A percentile compares a stretch with the other conserved stretches of the same genome.
These are phyloP conservation scores for Komagataella ulmi DNA, from an alignment of 805 yeast genomes.

Conservation along the genomic window DNA sequence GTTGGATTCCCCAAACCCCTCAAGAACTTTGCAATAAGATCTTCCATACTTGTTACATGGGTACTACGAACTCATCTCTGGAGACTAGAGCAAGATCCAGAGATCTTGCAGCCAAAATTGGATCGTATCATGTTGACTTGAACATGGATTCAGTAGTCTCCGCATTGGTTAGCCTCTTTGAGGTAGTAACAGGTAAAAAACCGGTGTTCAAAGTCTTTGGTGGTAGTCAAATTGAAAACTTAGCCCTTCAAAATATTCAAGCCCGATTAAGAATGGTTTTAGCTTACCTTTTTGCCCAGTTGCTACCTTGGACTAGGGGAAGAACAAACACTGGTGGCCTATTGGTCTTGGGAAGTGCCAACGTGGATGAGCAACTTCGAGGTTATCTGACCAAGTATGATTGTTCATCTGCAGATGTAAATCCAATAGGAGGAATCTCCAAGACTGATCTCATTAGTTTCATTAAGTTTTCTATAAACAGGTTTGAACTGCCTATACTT, in stretches of 20 bases:
- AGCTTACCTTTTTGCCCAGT: conserved; percentile 85
- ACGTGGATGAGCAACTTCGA: conserved; percentile 91
- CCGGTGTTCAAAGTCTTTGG: conserved; percentile 91
- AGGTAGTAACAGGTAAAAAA: conserved; percentile 77
- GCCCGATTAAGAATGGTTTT: conserved; percentile 93
- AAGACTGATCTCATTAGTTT: conserved; percentile 84
- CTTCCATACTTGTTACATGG: conserved; percentile 92
- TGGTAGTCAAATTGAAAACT: conserved; percentile 80
- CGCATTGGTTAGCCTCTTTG: conserved; percentile 65
- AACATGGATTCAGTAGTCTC: conserved; percentile 81
- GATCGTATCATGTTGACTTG: conserved; percentile 82
- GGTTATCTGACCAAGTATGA: conserved; percentile 96
- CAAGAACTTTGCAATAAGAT: conserved; percentile 62
- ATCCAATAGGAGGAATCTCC: conserved; percentile 98
- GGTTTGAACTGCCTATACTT: conserved; percentile 67
- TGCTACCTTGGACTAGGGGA: conserved; percentile 89
- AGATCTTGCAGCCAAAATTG: conserved; percentile 59
- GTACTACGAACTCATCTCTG: conserved; percentile 79
- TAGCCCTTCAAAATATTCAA: conserved; percentile 93
- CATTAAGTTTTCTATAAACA: conserved; percentile 61
- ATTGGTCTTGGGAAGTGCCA: conserved; percentile 88
- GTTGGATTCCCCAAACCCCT: conserved; percentile 62
- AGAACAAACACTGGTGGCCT: conserved; percentile 59
- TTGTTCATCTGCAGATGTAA: conserved; percentile 93
- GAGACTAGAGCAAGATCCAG: conserved; percentile 82